Evolutionary conservation across 805 yeast species (phyloP), one percentile per base, ranked within the genome.

Genomic region (Komagataella pseudopastoris): DNA sequence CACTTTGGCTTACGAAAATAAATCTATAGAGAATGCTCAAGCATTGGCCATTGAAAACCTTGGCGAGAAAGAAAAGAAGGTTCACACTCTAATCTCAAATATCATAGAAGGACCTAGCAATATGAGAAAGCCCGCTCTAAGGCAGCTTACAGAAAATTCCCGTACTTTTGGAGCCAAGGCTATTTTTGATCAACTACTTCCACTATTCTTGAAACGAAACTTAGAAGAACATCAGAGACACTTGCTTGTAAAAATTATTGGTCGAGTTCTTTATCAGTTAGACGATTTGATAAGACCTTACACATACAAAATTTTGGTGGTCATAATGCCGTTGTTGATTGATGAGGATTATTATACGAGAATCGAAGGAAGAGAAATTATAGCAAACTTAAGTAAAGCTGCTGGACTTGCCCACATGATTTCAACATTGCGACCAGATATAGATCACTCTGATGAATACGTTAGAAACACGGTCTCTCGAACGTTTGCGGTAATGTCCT

Each of bases 151-250:
- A 1, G 88, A 81, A 48, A 74, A 75, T 54, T 83, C 93, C 0
- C 66, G 71, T 6, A 69, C 66, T 12, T 78, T 81, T 58, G 96
- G 96, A 0, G 83, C 96, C 0, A 75, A 78, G 48, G 60, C 80
- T 0, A 63, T 90, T 14, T 83, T 90, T 58, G 76, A 79, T 52
- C 81, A 79, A 54, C 71, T 88, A n/a, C 68, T 90, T 14, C 96
- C 96, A 0, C 65, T 91, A 23, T 66, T 90, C 46, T 68, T 84
- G 61, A 96, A 88, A 55, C 80, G 80, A 45, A 64, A 77, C 3
- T 65, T 89, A 23, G 91, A 83, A 56, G 93, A 86, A 48, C 85
- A 81, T 56, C 97, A 91, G 63, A 74, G 96, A 16, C 95, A 88
- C 67, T 63, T 88, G 10, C 69, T 91, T 52, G 85, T 88, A 12